Conservation (phyloP, 108 stramenopile genomes). For the Stephanodiscus minutulus region DNA sequence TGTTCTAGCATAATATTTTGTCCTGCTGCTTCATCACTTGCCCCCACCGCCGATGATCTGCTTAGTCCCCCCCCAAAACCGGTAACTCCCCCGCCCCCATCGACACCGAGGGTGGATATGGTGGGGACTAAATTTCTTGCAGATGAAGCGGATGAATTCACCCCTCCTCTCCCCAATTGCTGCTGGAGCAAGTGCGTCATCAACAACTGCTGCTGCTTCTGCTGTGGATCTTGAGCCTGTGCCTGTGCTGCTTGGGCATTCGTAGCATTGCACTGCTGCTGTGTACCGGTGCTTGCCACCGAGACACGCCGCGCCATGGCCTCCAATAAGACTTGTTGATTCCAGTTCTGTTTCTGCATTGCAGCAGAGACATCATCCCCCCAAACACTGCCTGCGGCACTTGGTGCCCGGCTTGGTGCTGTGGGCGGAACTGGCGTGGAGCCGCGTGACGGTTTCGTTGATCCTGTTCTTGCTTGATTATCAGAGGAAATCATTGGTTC, state of each 20-base stretch:
- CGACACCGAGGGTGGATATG: background rate
- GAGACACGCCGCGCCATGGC: background rate
- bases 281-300: background rate
- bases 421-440: background rate
- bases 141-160: background rate
- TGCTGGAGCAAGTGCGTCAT: slow-evolving; percentile 16
- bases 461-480: background rate
- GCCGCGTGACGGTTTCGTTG: background rate
- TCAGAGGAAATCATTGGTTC: background rate
- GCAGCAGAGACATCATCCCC: background rate
- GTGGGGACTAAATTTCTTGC: background rate
- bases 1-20: too few relatives aligned
- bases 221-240: slow-evolving; percentile 7
- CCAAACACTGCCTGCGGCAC: background rate
- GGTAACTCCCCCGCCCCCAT: background rate
- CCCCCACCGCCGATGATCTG: background rate
- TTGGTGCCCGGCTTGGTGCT: background rate
- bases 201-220: slow-evolving; percentile 19
- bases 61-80: background rate
- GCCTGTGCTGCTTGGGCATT: background rate
- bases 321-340: background rate
- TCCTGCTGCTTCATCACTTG: background rate
- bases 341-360: background rate
- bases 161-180: slow-evolving; percentile 7
- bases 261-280: background rate